These are phyloP conservation scores for Hyphopichia pseudoburtonii DNA, from an alignment of 1,139 yeast species.

Conservation along the genomic window DNA sequence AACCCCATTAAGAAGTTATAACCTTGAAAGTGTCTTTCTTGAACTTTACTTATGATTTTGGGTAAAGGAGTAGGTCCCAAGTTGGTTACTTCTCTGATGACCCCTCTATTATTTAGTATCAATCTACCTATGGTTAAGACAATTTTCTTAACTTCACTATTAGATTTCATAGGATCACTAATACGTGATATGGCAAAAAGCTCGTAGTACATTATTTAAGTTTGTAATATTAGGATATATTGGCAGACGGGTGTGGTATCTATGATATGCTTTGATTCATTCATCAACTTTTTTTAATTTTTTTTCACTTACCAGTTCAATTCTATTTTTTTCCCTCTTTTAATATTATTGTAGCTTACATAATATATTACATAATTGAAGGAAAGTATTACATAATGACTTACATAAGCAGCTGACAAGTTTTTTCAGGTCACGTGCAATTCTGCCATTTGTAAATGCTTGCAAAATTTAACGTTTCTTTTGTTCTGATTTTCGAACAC, in stretches of 20 bases:
- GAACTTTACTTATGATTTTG: constrained; percentile 77
- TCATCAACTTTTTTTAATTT: too few relatives aligned
- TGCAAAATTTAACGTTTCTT: background rate
- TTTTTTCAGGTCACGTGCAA: constrained; percentile 2
- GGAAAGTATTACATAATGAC: background rate
- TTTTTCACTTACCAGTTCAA: background rate
- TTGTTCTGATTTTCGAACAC: too few relatives aligned
- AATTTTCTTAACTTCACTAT: constrained; percentile 66
- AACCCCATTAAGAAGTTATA: constrained; percentile 83
- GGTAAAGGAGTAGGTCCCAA: constrained; percentile 81
- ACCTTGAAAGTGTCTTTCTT: constrained; percentile 88
- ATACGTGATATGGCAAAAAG: constrained; percentile 86
- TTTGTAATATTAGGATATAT: too few relatives aligned
- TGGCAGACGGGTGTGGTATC: too few relatives aligned
- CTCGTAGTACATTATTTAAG: constrained; percentile 81
- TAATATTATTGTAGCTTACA: too few relatives aligned
- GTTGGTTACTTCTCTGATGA: constrained; percentile 77
- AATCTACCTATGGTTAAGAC: constrained; percentile 82
- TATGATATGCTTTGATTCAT: too few relatives aligned
- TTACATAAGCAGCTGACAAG: background rate
- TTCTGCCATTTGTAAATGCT: constrained; percentile 1
- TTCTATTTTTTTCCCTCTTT: background rate
- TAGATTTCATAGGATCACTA: constrained; percentile 52
- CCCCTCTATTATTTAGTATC: constrained; percentile 87
- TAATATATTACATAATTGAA: too few relatives aligned